Evolutionary conservation across 2,329 filamentous ascomycete genomes (phyloP), one percentile per base, ranked within the genome.

Genomic region (Aureobasidium sp.): DNA sequence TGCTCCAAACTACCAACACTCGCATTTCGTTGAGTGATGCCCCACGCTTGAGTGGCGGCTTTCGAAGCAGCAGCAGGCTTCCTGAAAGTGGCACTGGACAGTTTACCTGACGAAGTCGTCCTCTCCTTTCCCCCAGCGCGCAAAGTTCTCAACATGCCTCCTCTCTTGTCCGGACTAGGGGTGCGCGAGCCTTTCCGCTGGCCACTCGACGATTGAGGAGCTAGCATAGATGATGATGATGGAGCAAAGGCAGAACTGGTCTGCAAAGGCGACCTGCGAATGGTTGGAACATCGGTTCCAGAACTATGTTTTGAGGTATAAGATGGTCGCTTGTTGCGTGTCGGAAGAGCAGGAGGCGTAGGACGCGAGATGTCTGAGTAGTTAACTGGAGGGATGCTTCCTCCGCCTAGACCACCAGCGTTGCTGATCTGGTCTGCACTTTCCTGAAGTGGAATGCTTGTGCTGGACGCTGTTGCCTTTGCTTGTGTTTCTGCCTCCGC

Each of bases 331-430:
- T 81, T 78, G n/a, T 62, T 61, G 25, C 66, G 61, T 11, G 66
- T 45, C 11, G 70, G 64, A 32, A 65, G 59, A 10, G 85, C 75
- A 13, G 76, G 69, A 50, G 57, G 57, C 32, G 54, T 59, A 13
- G 88, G 88, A 61, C 86, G 85, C n/a, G 89, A 88, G n/a, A 96
- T 79, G 67, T 95, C 88, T 5, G 85, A 82, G 71, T 95, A 96
- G 63, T 82, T 86, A 53, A 92, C 83, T 8, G 89, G 88, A 50
- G 90, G 90, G 65, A 96, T 87, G 1, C 90, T 94, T 13, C 90
- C 89, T 65, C 87, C 82, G 44, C 90, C 91, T 68, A 96, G 88
- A 79, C 85, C 92, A 49, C 45, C 64, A 16, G 37, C 34, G 37
- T 54, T 57, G 41, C 25, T 21, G 21, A 21, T 48, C n/a, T 50